phyloP scores from a whole-genome alignment of 2,329 filamentous ascomycete species.

The Cordyceps tenuipes region DNA sequence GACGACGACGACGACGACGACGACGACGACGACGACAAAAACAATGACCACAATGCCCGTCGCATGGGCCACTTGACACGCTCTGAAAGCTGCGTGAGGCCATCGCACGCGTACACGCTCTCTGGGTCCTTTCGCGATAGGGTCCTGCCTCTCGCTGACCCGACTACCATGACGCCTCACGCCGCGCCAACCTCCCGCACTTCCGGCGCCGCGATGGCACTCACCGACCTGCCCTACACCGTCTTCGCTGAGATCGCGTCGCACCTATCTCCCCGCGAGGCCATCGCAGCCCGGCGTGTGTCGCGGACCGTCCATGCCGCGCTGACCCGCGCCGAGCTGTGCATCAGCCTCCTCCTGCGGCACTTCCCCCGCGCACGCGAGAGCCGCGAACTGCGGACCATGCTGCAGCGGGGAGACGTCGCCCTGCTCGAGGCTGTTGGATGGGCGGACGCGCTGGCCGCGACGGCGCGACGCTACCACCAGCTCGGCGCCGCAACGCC shows the following conservation, averaged over 20 bases:
- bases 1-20: not conserved
- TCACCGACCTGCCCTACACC: conserved; percentile 45
- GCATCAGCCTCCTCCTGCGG: conserved; percentile 37
- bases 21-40: not conserved
- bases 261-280: conserved; percentile 40
- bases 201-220: conserved; percentile 20
- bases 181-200: not conserved
- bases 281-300: conserved; percentile 43
- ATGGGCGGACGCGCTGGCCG: conserved; percentile 38
- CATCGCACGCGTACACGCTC: not conserved
- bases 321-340: conserved; percentile 40
- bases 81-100: not conserved
- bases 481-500: conserved; percentile 41
- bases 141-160: not conserved
- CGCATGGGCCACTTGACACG: not conserved
- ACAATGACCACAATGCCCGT: not conserved
- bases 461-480: conserved; percentile 46
- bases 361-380: conserved; percentile 48
- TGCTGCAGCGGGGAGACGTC: conserved; percentile 4
- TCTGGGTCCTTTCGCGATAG: not conserved
- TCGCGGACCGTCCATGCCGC: conserved; percentile 39
- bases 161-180: too few species aligned
- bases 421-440: conserved; percentile 18
- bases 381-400: conserved; percentile 30
- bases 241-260: conserved; percentile 47